Conservation (phyloP, 345 rosid species). For the Excoecaria agallocha region DNA sequence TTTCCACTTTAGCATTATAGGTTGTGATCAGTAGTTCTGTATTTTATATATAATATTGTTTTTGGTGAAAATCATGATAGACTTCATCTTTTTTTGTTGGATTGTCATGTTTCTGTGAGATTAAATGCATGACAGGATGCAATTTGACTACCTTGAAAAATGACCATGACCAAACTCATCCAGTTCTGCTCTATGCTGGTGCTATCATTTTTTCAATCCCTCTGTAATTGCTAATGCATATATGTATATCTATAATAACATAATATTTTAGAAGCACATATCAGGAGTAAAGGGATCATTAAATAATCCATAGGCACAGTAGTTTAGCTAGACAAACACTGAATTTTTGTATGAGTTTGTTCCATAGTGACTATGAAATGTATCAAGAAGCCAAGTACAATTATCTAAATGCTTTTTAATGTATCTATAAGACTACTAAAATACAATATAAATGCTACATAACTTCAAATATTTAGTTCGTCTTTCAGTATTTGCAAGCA, state of each 20-base stretch:
- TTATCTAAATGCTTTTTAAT: too few relatives aligned
- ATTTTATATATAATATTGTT: background rate
- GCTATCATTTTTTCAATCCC: background rate
- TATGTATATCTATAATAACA: background rate
- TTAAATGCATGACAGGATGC: background rate
- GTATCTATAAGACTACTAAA: background rate
- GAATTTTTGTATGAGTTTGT: background rate
- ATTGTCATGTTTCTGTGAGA: background rate
- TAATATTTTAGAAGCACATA: background rate
- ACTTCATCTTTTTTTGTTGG: background rate
- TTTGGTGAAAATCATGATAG: background rate
- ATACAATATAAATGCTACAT: background rate
- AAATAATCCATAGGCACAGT: background rate
- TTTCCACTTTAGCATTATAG: slow-evolving; percentile 14
- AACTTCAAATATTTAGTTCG: background rate
- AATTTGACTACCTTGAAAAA: background rate
- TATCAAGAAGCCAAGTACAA: background rate
- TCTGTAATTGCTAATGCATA: background rate
- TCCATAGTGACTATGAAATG: background rate
- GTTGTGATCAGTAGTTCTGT: background rate
- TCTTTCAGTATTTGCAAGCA: background rate
- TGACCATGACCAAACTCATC: background rate
- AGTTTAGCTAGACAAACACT: background rate
- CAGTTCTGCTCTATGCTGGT: background rate
- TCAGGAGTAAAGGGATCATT: background rate